Percentiles rank a stretch among this genome's conserved stretches.
These are phyloP conservation scores for Saturnispora diversa DNA, from an alignment of 805 yeast genomes.

Conservation along the genomic window DNA sequence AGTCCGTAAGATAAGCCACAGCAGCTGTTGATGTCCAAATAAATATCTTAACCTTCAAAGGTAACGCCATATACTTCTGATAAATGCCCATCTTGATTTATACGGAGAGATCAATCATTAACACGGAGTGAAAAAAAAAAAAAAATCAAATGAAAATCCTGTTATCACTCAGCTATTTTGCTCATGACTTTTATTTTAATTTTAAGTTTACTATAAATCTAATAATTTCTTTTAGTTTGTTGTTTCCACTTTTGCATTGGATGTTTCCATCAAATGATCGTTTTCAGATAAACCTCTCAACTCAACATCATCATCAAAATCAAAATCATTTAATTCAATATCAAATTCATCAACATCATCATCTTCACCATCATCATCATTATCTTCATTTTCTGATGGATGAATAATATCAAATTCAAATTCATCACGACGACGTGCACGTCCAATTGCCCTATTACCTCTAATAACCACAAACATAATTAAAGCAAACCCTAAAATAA, in stretches of 20 bases:
- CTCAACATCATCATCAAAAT: constrained; percentile 12
- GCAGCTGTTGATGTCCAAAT: constrained; percentile 27
- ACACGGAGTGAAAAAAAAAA: not conserved
- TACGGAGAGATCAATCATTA: not conserved
- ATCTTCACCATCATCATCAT: constrained; percentile 15
- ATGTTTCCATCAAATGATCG: constrained; percentile 2
- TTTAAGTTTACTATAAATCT: too few relatives aligned
- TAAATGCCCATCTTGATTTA: constrained; percentile 6
- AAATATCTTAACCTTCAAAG: constrained; percentile 26
- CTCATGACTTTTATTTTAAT: too few relatives aligned
- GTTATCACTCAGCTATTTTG: too few relatives aligned
- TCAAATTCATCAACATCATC: constrained; percentile 10
- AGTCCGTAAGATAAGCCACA: constrained; percentile 28
- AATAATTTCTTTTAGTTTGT: not conserved
- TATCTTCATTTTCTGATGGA: constrained; percentile 31
- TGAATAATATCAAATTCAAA: constrained; percentile 74
- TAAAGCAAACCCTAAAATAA: constrained; percentile 49
- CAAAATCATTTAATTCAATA: constrained; percentile 9
- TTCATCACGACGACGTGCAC: constrained; percentile 54
- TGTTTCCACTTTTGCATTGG: too few relatives aligned
- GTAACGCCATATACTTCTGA: constrained; percentile 20
- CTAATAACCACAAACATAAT: constrained; percentile 36
- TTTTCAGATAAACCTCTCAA: constrained; percentile 7
- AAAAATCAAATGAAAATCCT: too few relatives aligned
- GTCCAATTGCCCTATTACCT: constrained; percentile 30